Evolutionary conservation across 768 basidiomycete genomes (phyloP).

Genomic region (Pulveroboletus sp.): DNA sequence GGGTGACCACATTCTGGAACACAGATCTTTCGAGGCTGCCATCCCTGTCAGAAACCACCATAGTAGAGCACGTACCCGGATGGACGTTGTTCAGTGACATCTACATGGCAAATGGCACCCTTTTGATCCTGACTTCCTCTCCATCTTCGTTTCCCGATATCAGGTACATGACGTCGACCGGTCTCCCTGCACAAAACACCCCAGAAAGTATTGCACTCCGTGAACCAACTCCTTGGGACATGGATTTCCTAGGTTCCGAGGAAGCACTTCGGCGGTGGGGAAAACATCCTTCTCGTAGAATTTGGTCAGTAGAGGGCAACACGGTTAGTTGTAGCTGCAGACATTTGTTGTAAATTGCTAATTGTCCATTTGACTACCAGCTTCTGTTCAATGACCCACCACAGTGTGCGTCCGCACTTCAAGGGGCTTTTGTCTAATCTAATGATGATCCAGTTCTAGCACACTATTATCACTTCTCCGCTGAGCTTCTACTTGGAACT

Average conservation of each 20-base stretch:
- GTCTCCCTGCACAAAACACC: slow-evolving; percentile 50
- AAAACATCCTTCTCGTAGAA: slow-evolving; percentile 40
- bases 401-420: slow-evolving; percentile 41
- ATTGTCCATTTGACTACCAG: slow-evolving; percentile 26
- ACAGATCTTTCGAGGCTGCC: slow-evolving; percentile 7
- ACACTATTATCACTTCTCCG: slow-evolving; percentile 87
- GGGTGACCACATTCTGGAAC: not conserved
- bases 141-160: slow-evolving; percentile 42
- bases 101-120: slow-evolving; percentile 81
- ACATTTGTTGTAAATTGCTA: not conserved
- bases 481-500: slow-evolving; percentile 70
- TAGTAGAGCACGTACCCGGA: slow-evolving; percentile 67
- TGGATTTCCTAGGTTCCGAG: slow-evolving; percentile 55
- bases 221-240: slow-evolving; percentile 59
- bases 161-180: slow-evolving; percentile 62
- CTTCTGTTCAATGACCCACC: slow-evolving; percentile 62
- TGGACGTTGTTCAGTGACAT: slow-evolving; percentile 83
- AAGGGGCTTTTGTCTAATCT: not conserved
- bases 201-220: slow-evolving; percentile 62
- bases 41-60: slow-evolving; percentile 46
- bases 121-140: slow-evolving; percentile 61
- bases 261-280: slow-evolving; percentile 66
- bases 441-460: slow-evolving; percentile 45
- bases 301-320: slow-evolving; percentile 67
- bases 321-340: slow-evolving; percentile 46